Base-by-base conservation (phyloP, 1,284 basidiomycete species). In the Cystobasidium sp. region DNA sequence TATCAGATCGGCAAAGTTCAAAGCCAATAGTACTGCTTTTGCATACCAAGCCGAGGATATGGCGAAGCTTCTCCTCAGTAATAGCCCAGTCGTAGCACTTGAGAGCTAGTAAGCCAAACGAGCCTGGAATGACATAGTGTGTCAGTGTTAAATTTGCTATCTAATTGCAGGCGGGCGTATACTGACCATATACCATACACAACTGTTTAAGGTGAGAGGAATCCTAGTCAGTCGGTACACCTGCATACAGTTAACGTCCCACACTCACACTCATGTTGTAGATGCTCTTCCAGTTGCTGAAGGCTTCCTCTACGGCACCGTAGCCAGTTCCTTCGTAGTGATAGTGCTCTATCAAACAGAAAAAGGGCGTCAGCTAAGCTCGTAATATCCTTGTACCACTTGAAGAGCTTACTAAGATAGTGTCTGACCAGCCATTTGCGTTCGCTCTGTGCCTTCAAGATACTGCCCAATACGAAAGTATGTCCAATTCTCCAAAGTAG, bases 191-290 rank as follows among this genome's bases (percentile, higher is more conserved):
- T 52, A 71, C 69, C 59, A 71, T 63, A 41, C 69, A 71, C 22
- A 71, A 59, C 69, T 71, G 58, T 14, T 2, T 14, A 5, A 10
- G 8, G 18, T 6, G 3, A 53, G 22, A 18, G 22, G n/a, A 10
- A 43, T 16, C 44, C 58, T 53, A 61, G 49, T 53, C 7, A 14
- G 22, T 12, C 46, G n/a, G 14, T 20, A 46, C 6, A 20, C 16
- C 10, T 39, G 31, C 64, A 59, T 22, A 8, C 63, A 43, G 14
- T 44, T 9, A 86, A 53, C 77, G 82, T 97, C 97, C 8, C 91
- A 95, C 93, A 81, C 90, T 90, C 84, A 96, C 86, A 81, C 91
- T 93, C 81, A 94, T 84, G 82, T 98, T 98, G 83, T 96, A 98
- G 47, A 92, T 86, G 6, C 87, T 86, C 83, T 98, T 98, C 94